Conservation (phyloP, 345 rosid genomes). For the Acer negundo region DNA sequence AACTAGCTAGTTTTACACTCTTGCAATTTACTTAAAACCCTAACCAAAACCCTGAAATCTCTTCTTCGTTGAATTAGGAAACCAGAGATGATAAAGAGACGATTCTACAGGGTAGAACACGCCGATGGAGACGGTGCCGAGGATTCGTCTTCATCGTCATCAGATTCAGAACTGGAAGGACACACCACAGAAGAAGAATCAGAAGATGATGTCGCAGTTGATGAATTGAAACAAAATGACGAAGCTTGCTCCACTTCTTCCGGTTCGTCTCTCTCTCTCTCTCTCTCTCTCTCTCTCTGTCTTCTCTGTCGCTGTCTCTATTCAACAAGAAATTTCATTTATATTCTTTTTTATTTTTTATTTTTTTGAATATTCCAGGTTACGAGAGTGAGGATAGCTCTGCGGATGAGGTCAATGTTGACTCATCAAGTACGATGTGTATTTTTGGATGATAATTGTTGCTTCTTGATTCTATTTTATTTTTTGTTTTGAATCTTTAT, state of each 20-base stretch:
- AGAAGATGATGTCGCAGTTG: constrained; percentile 38
- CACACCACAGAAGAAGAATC: constrained; percentile 39
- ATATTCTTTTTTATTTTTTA: background rate
- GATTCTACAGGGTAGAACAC: constrained; percentile 73
- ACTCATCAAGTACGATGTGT: constrained; percentile 39
- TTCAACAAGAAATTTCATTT: background rate
- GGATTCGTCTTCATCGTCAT: constrained; percentile 68
- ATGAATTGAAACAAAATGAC: constrained; percentile 32
- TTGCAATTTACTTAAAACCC: background rate
- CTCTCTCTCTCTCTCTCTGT: background rate
- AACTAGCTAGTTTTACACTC: no score
- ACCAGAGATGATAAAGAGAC: constrained; percentile 73
- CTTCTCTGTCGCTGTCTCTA: background rate
- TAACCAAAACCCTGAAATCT: background rate
- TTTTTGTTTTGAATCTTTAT: no score
- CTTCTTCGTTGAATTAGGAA: background rate
- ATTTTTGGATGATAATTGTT: background rate
- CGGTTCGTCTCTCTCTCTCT: constrained; percentile 38
- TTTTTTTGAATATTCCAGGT: constrained; percentile 34
- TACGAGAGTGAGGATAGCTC: constrained; percentile 65
- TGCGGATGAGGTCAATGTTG: constrained; percentile 40
- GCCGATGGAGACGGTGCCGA: constrained; percentile 68
- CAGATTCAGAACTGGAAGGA: constrained; percentile 54
- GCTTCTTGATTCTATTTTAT: no score
- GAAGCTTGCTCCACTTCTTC: constrained; percentile 46